Evolutionary conservation across 2,329 filamentous ascomycete genomes (phyloP), one percentile per base, ranked within the genome.

Genomic region (Curvularia verruculosa): DNA sequence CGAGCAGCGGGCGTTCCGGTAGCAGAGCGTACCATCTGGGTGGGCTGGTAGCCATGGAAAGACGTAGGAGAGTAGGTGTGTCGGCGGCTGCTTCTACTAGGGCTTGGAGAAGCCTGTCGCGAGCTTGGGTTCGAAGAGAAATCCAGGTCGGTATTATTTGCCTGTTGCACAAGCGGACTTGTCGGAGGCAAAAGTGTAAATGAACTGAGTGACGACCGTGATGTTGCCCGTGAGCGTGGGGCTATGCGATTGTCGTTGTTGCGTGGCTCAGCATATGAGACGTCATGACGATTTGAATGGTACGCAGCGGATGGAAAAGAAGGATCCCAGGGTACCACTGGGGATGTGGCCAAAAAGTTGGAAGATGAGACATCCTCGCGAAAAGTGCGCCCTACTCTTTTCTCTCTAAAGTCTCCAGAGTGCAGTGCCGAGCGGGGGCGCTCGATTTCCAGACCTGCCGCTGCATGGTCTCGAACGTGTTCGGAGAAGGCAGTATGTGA

Each of bases 181-280:
- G 95, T 98, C 0, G 95, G 94, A 2, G 91, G 86, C 76, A 94
- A 89, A 60, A 96, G 89, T 29, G 90, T 83, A 74, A 96, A 97
- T 66, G 87, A 92, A 1, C 88, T 89, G 13, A 90, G 82, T 1
- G 91, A 90, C 7, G 88, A 92, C 56, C 78, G 77, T 31, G 79
- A 81, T 19, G 71, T 66, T n/a, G 79, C 77, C 56, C 80, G 74
- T 47, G 77, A 70, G 46, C 78, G 71, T 12, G 64, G 66, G 4
- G 69, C 70, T 1, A 87, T 66, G 24, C 52, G 71, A 55, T 50
- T 64, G 23, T 72, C 66, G 41, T 64, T 58, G 29, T 21, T 58
- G 24, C 58, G 53, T 13, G 58, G 39, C 34, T 64, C 68, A 1
- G 66, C 34, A 31, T 69, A 64, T 19, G 57, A 51, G 2, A 67